Evolutionary conservation across 73 alveolate genomes (phyloP).

Genomic region (Paramecium pentaurelia): DNA sequence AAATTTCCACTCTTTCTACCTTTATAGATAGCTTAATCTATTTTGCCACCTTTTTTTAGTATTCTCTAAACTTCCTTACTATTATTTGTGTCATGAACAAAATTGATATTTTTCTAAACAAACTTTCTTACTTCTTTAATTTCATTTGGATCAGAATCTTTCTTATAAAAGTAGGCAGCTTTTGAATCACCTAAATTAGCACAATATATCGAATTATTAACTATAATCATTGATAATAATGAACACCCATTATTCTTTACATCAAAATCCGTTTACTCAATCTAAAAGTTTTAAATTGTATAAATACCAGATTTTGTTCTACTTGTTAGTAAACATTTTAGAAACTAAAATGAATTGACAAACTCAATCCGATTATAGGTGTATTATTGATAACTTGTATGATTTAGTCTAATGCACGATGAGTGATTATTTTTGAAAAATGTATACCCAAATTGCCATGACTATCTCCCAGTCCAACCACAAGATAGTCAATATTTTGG

Average conservation of each 20-base stretch:
- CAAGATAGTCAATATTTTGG: not conserved
- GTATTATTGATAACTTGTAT: not conserved
- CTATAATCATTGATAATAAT: not conserved
- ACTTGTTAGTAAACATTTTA: not conserved
- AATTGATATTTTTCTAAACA: not conserved
- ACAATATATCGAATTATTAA: not conserved
- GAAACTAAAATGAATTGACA: not conserved
- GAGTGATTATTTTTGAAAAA: not conserved
- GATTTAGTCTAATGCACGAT: not conserved
- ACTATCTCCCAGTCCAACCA: not conserved
- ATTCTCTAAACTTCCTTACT: not conserved
- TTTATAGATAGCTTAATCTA: not conserved
- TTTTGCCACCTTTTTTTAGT: not conserved
- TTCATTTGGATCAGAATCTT: not conserved
- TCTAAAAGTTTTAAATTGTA: not conserved
- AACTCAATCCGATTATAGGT: not conserved
- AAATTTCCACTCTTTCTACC: not conserved
- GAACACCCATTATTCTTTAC: not conserved
- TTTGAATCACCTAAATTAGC: slow-evolving; percentile 9
- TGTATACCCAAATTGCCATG: not conserved
- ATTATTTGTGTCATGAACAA: not conserved
- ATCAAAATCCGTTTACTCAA: not conserved
- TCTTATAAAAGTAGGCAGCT: not conserved
- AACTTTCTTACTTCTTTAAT: not conserved
- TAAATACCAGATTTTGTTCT: not conserved